These are phyloP conservation scores for Trichosporon ovoides DNA, from an alignment of 1,284 basidiomycete species.

Conservation along the genomic window DNA sequence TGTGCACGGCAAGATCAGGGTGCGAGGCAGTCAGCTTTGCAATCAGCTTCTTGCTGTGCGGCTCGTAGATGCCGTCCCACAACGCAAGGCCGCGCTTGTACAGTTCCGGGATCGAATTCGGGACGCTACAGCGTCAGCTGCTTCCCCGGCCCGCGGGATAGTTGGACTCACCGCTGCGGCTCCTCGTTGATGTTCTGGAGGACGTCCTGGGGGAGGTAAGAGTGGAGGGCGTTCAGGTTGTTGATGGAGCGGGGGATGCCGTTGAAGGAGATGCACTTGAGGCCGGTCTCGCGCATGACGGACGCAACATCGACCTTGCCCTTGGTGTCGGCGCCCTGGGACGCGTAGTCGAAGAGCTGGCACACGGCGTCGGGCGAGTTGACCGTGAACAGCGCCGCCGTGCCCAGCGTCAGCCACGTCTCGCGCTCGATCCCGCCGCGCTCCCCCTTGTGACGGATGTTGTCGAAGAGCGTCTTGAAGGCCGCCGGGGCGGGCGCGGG, in stretches of 20 bases:
- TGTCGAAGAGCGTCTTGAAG: slow-evolving; percentile 28
- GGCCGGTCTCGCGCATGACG: slow-evolving; percentile 78
- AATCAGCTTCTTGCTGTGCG: slow-evolving; percentile 82
- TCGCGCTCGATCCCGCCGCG: slow-evolving; percentile 20
- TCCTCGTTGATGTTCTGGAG: slow-evolving; percentile 9
- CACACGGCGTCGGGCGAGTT: slow-evolving; percentile 42
- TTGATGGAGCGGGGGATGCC: slow-evolving; percentile 60
- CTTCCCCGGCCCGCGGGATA: neutral
- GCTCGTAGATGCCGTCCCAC: slow-evolving; percentile 89
- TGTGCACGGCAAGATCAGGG: slow-evolving; percentile 67
- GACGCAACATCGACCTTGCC: slow-evolving; percentile 27
- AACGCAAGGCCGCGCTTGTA: slow-evolving; percentile 62
- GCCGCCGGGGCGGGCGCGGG: slow-evolving; percentile 27
- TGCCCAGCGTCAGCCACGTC: slow-evolving; percentile 39
- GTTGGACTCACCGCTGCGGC: slow-evolving; percentile 54
- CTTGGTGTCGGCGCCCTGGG: slow-evolving; percentile 13
- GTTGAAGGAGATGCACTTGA: slow-evolving; percentile 84
- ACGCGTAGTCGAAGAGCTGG: slow-evolving; percentile 37
- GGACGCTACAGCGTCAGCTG: slow-evolving; percentile 1
- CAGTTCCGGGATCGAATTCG: slow-evolving; percentile 61
- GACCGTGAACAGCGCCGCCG: slow-evolving; percentile 40
- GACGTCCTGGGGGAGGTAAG: slow-evolving; percentile 72
- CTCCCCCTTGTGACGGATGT: slow-evolving; percentile 26
- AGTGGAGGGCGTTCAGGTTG: slow-evolving; percentile 67
- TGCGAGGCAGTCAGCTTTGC: slow-evolving; percentile 75